A percentile compares a stretch with the other conserved stretches of the same genome.
Evolutionary conservation across 345 rosid species (phyloP).

Genomic region (Psidium friedrichsthalianum): DNA sequence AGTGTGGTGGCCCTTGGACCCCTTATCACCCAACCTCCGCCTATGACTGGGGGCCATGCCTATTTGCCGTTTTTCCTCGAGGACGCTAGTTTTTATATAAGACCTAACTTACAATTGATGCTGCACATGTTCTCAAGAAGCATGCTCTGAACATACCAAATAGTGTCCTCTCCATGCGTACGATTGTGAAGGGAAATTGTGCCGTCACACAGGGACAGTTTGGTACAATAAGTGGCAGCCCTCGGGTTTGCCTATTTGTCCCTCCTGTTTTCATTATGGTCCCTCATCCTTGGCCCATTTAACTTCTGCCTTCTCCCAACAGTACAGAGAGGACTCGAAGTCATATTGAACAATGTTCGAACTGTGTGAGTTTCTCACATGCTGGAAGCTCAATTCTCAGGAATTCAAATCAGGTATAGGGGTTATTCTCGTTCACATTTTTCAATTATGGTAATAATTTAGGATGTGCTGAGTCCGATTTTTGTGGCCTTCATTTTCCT

Average conservation of each 20-base stretch:
- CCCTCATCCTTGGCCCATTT: conserved; percentile 64
- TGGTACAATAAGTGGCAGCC: conserved; percentile 58
- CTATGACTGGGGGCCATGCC: neutral
- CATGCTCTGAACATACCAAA: neutral
- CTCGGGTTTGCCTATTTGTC: conserved; percentile 51
- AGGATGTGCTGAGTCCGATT: neutral
- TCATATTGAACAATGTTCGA: conserved; percentile 65
- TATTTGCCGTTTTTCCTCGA: neutral
- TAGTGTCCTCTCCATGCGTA: neutral
- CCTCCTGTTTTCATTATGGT: conserved; percentile 76
- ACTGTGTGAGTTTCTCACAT: conserved; percentile 75
- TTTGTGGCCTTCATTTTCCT: neutral
- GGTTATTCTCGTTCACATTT: neutral
- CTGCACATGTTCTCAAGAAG: neutral
- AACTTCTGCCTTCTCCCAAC: conserved; percentile 73
- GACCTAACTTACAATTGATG: neutral
- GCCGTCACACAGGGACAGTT: conserved; percentile 84
- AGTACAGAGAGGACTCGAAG: conserved; percentile 65
- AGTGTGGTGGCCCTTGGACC: neutral
- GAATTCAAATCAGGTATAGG: conserved; percentile 49
- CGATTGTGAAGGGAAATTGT: conserved; percentile 90
- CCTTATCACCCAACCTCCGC: neutral
- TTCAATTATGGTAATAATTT: neutral
- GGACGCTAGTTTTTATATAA: neutral
- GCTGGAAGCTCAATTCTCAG: conserved; percentile 54